Conservation (phyloP, 108 stramenopile genomes). For the Nitzschia putrida region DNA sequence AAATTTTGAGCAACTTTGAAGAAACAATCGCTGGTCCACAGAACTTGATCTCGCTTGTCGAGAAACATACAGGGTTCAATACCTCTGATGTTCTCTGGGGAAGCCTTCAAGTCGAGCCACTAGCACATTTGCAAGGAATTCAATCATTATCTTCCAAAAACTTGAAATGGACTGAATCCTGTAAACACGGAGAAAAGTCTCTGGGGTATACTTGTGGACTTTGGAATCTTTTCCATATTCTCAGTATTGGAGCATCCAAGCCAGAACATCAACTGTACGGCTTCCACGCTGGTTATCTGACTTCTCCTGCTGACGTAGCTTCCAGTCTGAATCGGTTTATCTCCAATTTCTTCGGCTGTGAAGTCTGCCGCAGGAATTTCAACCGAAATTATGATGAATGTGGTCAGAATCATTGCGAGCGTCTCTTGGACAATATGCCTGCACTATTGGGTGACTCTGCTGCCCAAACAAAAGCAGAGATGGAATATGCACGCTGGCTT, state of each 20-base stretch:
- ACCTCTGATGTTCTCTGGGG: background rate
- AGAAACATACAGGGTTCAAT: slow-evolving; percentile 21
- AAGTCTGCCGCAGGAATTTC: slow-evolving; percentile 79
- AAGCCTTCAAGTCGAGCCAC: background rate
- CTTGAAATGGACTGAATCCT: slow-evolving; percentile 43
- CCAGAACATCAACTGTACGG: slow-evolving; percentile 44
- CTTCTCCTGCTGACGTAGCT: slow-evolving; percentile 38
- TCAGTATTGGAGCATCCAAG: slow-evolving; percentile 76
- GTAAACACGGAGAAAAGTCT: slow-evolving; percentile 37
- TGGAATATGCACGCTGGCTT: slow-evolving; percentile 71
- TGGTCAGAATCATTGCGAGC: slow-evolving; percentile 68
- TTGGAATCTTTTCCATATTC: slow-evolving; percentile 84
- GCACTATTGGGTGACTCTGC: slow-evolving; percentile 50
- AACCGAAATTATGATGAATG: slow-evolving; percentile 68
- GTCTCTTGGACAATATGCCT: slow-evolving; percentile 42
- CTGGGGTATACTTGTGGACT: slow-evolving; percentile 84
- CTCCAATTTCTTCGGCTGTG: slow-evolving; percentile 80
- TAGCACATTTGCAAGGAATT: background rate
- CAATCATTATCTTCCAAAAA: background rate
- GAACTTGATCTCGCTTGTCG: slow-evolving; percentile 41
- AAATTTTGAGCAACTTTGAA: slow-evolving; percentile 54
- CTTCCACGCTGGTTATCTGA: slow-evolving; percentile 46
- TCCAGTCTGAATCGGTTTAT: slow-evolving; percentile 51
- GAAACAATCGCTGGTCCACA: slow-evolving; percentile 40
- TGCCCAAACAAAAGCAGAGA: slow-evolving; percentile 45